Evolutionary conservation across 257 asterid genomes (phyloP).

Genomic region (Solanum tarapatanum): DNA sequence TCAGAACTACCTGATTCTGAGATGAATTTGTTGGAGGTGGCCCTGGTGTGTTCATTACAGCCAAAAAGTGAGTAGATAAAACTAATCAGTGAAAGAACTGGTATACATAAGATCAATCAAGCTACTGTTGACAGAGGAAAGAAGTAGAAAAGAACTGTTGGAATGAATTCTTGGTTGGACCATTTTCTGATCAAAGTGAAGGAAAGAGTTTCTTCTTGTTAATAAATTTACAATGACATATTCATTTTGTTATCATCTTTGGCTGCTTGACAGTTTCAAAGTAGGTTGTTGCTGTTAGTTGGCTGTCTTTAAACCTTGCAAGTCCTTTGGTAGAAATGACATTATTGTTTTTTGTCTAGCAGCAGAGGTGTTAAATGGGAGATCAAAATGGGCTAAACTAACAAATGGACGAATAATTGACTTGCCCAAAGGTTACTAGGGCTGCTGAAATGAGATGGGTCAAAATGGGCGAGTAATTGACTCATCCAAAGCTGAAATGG

Average conservation of each 20-base stretch:
- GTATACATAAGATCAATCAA: neutral
- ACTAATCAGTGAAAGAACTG: neutral
- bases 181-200: neutral
- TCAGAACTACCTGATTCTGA: constrained; percentile 16
- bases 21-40: constrained; percentile 11
- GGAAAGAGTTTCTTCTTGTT: neutral
- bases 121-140: neutral
- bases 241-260: neutral
- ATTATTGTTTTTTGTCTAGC: neutral
- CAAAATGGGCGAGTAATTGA: neutral
- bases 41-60: neutral
- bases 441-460: neutral
- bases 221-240: neutral
- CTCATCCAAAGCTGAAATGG: neutral
- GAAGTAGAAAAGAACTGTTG: neutral
- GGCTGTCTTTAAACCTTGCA: neutral
- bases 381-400: neutral
- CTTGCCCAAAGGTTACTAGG: neutral
- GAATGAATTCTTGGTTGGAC: neutral
- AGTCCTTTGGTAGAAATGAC: neutral
- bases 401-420: neutral
- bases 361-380: neutral
- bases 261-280: constrained; percentile 8
- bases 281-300: constrained; percentile 6
- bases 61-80: neutral